Percentiles rank a stretch among this genome's conserved stretches.
These are phyloP conservation scores for Trichophaea hybrida DNA, from an alignment of 2,329 filamentous ascomycete genomes.

Conservation along the genomic window DNA sequence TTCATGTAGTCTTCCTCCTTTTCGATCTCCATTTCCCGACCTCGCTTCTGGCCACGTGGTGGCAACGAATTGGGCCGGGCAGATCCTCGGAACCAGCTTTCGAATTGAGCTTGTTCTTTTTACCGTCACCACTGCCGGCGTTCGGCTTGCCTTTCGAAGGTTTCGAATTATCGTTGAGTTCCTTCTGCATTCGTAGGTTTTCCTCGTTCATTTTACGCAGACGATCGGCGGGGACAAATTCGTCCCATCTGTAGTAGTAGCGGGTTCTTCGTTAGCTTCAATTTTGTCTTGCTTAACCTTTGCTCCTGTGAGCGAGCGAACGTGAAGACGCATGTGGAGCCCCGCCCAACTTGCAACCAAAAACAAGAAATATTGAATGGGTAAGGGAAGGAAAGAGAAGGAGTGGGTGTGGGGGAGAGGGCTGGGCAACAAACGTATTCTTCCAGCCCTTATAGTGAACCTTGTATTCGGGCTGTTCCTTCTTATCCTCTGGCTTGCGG, in stretches of 20 bases:
- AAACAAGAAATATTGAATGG: neutral
- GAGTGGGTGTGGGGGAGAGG: conserved; percentile 13
- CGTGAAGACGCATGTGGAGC: neutral
- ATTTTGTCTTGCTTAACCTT: neutral
- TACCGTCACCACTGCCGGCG: neutral
- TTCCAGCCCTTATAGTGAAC: conserved; percentile 99
- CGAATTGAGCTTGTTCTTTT: conserved; percentile 26
- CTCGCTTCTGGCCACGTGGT: conserved; percentile 52
- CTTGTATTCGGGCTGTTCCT: conserved; percentile 68
- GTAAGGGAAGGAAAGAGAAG: conserved; percentile 3
- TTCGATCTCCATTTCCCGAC: conserved; percentile 69
- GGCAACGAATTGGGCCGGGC: conserved; percentile 17
- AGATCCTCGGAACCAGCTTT: conserved; percentile 26
- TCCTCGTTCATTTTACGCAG: conserved; percentile 90
- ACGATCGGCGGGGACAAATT: conserved; percentile 90
- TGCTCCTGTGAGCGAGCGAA: neutral
- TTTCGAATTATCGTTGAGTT: conserved; percentile 41
- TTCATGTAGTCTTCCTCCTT: conserved; percentile 80
- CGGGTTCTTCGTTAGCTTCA: neutral
- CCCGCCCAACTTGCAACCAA: neutral
- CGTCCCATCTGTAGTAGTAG: conserved; percentile 58
- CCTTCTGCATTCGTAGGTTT: conserved; percentile 48
- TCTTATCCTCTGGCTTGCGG: conserved; percentile 51
- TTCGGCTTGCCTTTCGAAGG: conserved; percentile 30
- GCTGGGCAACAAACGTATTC: conserved; percentile 54